phyloP scores from a whole-genome alignment of 225 moss, liverwort and hornwort species.

The Physcomitrellopsis africana region DNA sequence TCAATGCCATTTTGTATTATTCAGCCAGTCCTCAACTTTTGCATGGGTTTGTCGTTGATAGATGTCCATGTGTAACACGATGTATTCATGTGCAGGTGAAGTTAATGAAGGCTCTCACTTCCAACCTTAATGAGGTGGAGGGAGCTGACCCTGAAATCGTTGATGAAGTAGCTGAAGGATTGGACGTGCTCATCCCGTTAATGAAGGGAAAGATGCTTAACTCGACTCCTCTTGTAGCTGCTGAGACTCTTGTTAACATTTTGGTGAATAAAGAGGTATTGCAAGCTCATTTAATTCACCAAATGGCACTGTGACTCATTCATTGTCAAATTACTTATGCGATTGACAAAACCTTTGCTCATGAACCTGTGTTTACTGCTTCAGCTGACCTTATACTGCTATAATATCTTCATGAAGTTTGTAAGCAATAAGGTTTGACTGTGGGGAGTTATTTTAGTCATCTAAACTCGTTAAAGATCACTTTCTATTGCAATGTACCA shows the following conservation, averaged over 20 bases:
- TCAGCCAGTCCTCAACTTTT: neutral
- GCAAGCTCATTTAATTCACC: neutral
- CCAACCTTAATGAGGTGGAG: neutral
- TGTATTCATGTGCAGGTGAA: slow-evolving; percentile 34
- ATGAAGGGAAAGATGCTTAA: slow-evolving; percentile 27
- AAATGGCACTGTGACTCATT: neutral
- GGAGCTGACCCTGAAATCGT: slow-evolving; percentile 32
- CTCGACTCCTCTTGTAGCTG: slow-evolving; percentile 43
- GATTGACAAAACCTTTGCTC: neutral
- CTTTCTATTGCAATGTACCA: slow-evolving; percentile 21
- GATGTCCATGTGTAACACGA: slow-evolving; percentile 9
- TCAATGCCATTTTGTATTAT: neutral
- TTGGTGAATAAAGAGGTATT: slow-evolving; percentile 46
- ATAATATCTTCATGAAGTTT: neutral
- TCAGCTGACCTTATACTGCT: neutral
- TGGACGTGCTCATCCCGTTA: slow-evolving; percentile 39
- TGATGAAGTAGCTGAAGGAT: slow-evolving; percentile 34
- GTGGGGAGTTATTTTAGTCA: neutral
- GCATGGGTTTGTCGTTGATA: neutral
- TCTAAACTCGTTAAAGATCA: neutral
- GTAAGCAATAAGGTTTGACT: neutral
- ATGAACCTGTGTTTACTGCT: neutral
- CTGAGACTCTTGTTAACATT: slow-evolving; percentile 47
- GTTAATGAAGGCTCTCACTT: slow-evolving; percentile 43
- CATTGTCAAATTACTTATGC: neutral